Evolutionary conservation across 805 yeast species (phyloP).

Genomic region (Lachancea nothofagi): DNA sequence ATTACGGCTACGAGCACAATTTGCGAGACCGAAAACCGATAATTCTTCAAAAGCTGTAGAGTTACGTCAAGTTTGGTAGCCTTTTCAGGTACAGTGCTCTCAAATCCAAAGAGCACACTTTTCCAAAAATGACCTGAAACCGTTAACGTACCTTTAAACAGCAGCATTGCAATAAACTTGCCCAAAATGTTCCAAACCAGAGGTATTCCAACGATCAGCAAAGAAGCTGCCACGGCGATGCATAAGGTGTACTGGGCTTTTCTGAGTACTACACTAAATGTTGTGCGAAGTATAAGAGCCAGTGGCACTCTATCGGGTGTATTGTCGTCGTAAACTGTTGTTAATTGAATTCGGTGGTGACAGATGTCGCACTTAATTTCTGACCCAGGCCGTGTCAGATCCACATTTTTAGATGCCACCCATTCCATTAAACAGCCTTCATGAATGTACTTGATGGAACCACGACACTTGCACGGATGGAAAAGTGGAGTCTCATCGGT

Average conservation of each 20-base stretch:
- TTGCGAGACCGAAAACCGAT: constrained; percentile 30
- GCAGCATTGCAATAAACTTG: constrained; percentile 46
- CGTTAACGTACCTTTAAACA: constrained; percentile 50
- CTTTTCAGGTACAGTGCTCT: constrained; percentile 10
- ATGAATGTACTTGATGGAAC: constrained; percentile 88
- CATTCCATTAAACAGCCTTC: constrained; percentile 88
- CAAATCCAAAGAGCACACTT: constrained; percentile 27
- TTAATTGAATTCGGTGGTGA: constrained; percentile 63
- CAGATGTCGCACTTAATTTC: constrained; percentile 82
- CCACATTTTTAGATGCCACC: constrained; percentile 44
- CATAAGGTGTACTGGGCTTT: constrained; percentile 18
- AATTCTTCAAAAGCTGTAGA: constrained; percentile 18
- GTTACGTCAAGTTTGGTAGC: constrained; percentile 10
- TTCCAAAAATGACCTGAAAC: constrained; percentile 26
- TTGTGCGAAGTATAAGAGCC: constrained; percentile 39
- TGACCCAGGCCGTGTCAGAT: constrained; percentile 36
- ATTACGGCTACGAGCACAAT: constrained; percentile 38
- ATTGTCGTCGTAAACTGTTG: constrained; percentile 55
- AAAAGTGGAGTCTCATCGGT: constrained; percentile 70
- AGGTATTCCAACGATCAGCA: constrained; percentile 51
- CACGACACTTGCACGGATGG: constrained; percentile 91
- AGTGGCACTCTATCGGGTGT: constrained; percentile 65
- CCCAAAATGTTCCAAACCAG: constrained; percentile 51
- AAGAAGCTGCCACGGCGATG: constrained; percentile 28
- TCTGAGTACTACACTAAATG: constrained; percentile 22